Base-by-base conservation (phyloP, 257 asterid genomes). In the Primulina huaijiensis region DNA sequence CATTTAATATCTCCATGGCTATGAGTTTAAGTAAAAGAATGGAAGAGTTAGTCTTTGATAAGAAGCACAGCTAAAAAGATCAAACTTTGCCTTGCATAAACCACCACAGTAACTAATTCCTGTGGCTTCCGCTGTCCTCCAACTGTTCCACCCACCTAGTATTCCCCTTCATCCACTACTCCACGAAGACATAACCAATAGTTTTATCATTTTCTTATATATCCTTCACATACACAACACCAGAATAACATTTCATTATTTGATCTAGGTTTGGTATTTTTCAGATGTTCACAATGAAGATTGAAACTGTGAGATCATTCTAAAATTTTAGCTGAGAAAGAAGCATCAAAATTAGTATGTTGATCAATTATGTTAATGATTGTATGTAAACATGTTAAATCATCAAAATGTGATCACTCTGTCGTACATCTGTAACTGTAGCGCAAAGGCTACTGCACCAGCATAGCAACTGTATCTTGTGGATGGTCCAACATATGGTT, bases 1-100 rank as follows among this genome's bases (percentile, higher is more conserved):
- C 23, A 52, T 60, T 69, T 20, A 62, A 70, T 57, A 76, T 68
- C 52, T 70, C 56, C 58, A 20, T 68, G 35, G 67, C 52, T 19
- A 60, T 34, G 69, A 62, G 20, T 31, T 11, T 10, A 43, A 11
- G 53, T 10, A 11, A 43, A 43, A 43, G 17, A 10, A 31, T 23
- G n/a, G 8, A 5, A 33, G 19, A 8, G 50, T 67, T 25, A 27
- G 60, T 20, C 30, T 27, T 17, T 29, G n/a, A 25, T 29, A 21
- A 8, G 4, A 20, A 38, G 58, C 27, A 21, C 52, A 69, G 17
- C 2, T 43, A 69, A 57, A 57, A 31, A 8, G 23, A 23, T 34
- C 33, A 52, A 6, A 52, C 14, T 55, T 12, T 68, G 12, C 12
- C 14, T 38, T 43, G n/a, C 53, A 10, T 4, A 43, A 43, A 43